Conservation (phyloP, 2,329 filamentous ascomycete species). For the Metarhizium album region DNA sequence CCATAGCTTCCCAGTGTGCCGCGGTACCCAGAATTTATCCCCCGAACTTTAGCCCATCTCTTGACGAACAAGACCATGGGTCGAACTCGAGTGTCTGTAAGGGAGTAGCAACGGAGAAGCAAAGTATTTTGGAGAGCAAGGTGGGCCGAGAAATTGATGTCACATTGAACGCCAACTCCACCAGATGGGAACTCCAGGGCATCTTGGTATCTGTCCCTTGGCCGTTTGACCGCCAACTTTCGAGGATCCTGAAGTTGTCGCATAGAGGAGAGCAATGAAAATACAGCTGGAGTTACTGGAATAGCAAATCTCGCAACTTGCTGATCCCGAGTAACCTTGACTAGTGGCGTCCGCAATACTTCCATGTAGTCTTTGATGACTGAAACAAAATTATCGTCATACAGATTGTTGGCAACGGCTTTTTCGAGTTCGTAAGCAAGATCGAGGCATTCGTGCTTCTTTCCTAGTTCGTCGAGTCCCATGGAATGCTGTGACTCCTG, state of each 20-base stretch:
- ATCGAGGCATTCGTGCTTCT: slow-evolving; percentile 44
- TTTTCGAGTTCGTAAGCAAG: slow-evolving; percentile 45
- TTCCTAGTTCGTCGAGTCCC: slow-evolving; percentile 31
- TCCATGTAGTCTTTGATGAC: slow-evolving; percentile 38
- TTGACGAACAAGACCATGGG: slow-evolving; percentile 80
- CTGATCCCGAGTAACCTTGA: slow-evolving; percentile 6
- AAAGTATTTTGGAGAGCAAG: slow-evolving; percentile 76
- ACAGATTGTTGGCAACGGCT: slow-evolving; percentile 38
- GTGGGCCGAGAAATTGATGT: slow-evolving; percentile 84
- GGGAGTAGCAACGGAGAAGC: slow-evolving; percentile 73
- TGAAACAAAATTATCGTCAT: slow-evolving; percentile 24
- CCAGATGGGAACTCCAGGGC: slow-evolving; percentile 67
- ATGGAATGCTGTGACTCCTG: slow-evolving; percentile 8
- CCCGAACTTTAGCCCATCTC: slow-evolving; percentile 76
- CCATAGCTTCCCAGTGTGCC: slow-evolving; percentile 85
- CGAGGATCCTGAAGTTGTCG: slow-evolving; percentile 37
- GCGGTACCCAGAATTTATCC: slow-evolving; percentile 77
- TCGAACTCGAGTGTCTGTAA: slow-evolving; percentile 65
- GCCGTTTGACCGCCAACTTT: slow-evolving; percentile 37
- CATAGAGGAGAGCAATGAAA: slow-evolving; percentile 30
- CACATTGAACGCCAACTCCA: slow-evolving; percentile 74
- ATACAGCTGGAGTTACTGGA: slow-evolving; percentile 23
- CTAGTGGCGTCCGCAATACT: slow-evolving; percentile 32
- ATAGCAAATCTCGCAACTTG: slow-evolving; percentile 19
- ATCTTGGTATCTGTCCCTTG: slow-evolving; percentile 43